A percentile compares a stretch with the other conserved stretches of the same genome.
phyloP scores from a whole-genome alignment of 1,139 yeast species.

The Candida tropicalis region DNA sequence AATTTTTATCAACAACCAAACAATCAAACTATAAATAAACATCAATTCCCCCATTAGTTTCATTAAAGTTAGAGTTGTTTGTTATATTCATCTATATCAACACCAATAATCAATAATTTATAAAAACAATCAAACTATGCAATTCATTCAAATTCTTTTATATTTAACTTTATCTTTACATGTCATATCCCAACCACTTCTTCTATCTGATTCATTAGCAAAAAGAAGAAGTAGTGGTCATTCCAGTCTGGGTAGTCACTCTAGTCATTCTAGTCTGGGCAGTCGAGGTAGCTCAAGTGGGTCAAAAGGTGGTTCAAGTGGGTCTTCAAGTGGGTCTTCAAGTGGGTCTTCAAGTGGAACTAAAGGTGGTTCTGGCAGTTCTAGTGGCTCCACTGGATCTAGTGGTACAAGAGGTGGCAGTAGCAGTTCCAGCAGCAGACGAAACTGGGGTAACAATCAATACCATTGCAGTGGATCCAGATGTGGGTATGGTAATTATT shows the following conservation, averaged over 20 bases:
- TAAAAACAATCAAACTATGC: background rate
- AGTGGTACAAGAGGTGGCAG: background rate
- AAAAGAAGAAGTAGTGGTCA: conserved; percentile 2
- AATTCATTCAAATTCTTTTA: background rate
- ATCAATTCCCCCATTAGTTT: too few species aligned
- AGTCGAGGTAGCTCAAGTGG: conserved; percentile 14
- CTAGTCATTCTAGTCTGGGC: conserved; percentile 5
- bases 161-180: background rate
- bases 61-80: too few species aligned
- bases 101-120: background rate
- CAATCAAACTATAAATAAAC: too few species aligned
- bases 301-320: conserved; percentile 13
- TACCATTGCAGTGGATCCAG: conserved; percentile 10
- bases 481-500: conserved; percentile 17
- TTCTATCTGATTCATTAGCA: background rate
- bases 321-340: conserved; percentile 15
- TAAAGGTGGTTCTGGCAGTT: too few species aligned
- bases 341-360: too few species aligned
- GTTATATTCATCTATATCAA: too few species aligned
- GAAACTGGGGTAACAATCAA: conserved; percentile 3
- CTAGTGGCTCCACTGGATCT: conserved; percentile 11
- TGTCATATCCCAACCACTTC: background rate
- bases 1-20: background rate
- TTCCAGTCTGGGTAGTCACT: conserved; percentile 4
- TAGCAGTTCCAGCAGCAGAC: background rate